Percentiles rank a stretch among this genome's conserved stretches.
phyloP scores from a whole-genome alignment of 495 filamentous ascomycete genomes.

The Annulohypoxylon stygium region DNA sequence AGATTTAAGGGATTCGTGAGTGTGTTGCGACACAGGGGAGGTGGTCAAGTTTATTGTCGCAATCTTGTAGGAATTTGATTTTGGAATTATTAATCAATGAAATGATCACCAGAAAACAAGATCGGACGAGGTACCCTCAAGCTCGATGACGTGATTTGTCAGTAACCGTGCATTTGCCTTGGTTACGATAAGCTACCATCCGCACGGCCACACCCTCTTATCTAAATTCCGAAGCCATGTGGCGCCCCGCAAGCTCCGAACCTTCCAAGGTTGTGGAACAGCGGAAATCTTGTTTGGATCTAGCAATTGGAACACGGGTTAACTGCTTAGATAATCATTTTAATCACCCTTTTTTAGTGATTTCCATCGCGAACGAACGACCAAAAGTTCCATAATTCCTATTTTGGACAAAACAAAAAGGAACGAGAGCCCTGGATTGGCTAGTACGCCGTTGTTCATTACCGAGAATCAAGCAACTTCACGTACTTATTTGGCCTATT shows the following conservation, averaged over 20 bases:
- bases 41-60: conserved; percentile 16
- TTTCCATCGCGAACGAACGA: conserved; percentile 15
- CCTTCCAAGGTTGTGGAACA: background rate
- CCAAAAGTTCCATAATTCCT: conserved; percentile 45
- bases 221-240: conserved; percentile 25
- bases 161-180: conserved; percentile 28
- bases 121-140: conserved; percentile 38
- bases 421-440: conserved; percentile 19
- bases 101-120: conserved; percentile 22
- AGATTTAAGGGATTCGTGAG: background rate
- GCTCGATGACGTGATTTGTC: conserved; percentile 44
- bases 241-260: conserved; percentile 10
- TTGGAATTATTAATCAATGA: conserved; percentile 16
- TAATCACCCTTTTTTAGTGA: background rate
- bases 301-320: too few relatives aligned
- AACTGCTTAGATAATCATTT: conserved; percentile 19
- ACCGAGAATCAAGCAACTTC: conserved; percentile 21
- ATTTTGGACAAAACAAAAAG: conserved; percentile 34
- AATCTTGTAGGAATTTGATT: background rate
- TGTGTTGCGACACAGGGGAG: background rate
- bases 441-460: conserved; percentile 23
- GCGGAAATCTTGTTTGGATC: background rate
- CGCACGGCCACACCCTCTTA: conserved; percentile 25
- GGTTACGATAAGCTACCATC: conserved; percentile 12
- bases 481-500: background rate